Evolutionary conservation across 305 asterid genomes (phyloP).

Genomic region (Euphrasia arctica): DNA sequence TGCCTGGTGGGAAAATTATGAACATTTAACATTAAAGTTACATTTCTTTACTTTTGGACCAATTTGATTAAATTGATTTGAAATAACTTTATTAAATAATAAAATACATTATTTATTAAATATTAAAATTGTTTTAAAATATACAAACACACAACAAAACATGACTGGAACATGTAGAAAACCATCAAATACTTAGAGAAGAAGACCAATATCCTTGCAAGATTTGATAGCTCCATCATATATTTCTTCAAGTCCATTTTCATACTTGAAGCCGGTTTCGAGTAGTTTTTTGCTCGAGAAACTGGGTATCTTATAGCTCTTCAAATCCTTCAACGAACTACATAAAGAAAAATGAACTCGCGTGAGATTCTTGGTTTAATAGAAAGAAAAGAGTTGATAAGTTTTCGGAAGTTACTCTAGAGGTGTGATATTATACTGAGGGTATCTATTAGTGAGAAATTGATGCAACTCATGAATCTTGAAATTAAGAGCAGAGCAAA

Average conservation of each 20-base stretch:
- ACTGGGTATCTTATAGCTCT: neutral
- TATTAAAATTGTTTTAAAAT: no score
- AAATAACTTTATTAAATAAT: no score
- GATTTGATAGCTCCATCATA: neutral
- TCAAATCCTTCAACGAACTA: neutral
- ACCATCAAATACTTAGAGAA: neutral
- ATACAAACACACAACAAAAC: no score
- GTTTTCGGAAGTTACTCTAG: conserved; percentile 33
- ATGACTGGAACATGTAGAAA: neutral
- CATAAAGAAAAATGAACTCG: neutral
- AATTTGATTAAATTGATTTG: no score
- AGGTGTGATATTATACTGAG: conserved; percentile 28
- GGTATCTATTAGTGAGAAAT: conserved; percentile 31
- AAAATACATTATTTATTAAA: no score
- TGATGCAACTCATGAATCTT: conserved; percentile 23
- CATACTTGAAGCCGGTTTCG: neutral
- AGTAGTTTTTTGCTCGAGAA: conserved; percentile 1
- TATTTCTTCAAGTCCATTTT: conserved; percentile 2
- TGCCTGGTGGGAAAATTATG: no score
- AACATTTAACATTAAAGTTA: no score
- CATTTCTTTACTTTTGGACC: no score
- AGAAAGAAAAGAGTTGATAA: neutral
- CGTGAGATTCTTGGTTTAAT: neutral
- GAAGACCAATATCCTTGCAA: conserved; percentile 13
- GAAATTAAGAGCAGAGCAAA: conserved; percentile 31